Conservation (phyloP, 2,329 filamentous ascomycete species). For the Xylaria digitata region DNA sequence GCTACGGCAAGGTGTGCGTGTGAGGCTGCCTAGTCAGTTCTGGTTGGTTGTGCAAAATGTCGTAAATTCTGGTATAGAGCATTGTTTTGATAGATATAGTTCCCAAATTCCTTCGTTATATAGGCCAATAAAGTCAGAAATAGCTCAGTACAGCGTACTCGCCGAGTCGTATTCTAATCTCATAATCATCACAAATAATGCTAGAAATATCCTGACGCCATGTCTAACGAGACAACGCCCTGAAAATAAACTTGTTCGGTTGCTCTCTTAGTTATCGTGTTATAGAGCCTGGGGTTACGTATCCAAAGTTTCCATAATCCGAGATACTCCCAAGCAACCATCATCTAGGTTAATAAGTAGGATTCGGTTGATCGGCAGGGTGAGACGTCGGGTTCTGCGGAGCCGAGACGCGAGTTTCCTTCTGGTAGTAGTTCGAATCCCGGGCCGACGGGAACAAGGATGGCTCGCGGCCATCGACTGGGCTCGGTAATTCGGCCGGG, state of each 20-base stretch:
- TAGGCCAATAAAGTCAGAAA: not conserved
- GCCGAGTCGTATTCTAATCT: not conserved
- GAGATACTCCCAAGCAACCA: not conserved
- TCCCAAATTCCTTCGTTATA: not conserved
- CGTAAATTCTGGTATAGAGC: no score
- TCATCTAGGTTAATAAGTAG: conserved; percentile 1
- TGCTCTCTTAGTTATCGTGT: not conserved
- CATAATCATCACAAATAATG: no score
- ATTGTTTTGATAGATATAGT: not conserved
- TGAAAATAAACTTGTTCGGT: not conserved
- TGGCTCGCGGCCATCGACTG: conserved; percentile 26
- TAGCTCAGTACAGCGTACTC: not conserved
- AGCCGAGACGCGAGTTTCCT: not conserved
- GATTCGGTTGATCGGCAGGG: conserved; percentile 25
- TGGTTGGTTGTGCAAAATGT: no score
- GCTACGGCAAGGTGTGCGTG: no score
- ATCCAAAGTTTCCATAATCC: not conserved
- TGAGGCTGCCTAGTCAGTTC: no score
- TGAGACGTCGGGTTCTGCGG: conserved; percentile 10
- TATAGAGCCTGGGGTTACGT: not conserved
- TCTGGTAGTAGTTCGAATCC: not conserved
- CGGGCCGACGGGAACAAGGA: not conserved
- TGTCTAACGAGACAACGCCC: not conserved
- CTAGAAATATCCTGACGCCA: not conserved
- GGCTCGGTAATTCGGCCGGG: conserved; percentile 32